phyloP scores from a whole-genome alignment of 2,329 filamentous ascomycete species.

The Exophiala phaeomuriformis region DNA sequence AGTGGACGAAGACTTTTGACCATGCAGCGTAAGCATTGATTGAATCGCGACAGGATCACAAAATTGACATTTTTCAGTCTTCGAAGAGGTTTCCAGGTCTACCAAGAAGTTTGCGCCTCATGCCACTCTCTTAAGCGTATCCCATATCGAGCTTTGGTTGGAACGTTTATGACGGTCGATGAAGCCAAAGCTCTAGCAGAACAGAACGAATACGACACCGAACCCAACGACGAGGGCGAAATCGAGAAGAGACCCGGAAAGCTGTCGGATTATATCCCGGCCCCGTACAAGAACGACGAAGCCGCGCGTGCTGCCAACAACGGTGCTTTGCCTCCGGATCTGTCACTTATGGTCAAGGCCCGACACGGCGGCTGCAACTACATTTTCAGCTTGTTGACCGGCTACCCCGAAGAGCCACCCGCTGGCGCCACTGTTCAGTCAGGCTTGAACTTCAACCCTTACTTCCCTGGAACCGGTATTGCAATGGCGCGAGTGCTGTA shows the following conservation, averaged over 20 bases:
- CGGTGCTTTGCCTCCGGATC: constrained; percentile 92
- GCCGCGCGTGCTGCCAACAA: constrained; percentile 97
- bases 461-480: constrained; percentile 95
- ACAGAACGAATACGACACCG: constrained; percentile 96
- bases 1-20: constrained; percentile 93
- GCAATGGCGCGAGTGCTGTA: constrained; percentile 98
- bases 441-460: constrained; percentile 99
- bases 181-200: constrained; percentile 97
- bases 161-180: constrained; percentile 86
- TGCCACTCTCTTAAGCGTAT: constrained; percentile 96
- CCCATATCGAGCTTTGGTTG: constrained; percentile 87
- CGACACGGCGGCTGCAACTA: constrained; percentile 98
- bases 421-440: constrained; percentile 76
- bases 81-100: constrained; percentile 98
- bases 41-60: background rate
- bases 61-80: constrained; percentile 52
- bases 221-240: constrained; percentile 95
- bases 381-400: constrained; percentile 93
- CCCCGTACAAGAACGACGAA: constrained; percentile 98
- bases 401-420: constrained; percentile 93
- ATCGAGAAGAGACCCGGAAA: constrained; percentile 99
- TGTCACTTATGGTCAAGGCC: constrained; percentile 95
- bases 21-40: constrained; percentile 73
- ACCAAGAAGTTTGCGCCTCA: constrained; percentile 94
- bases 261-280: constrained; percentile 91